Percentiles rank a stretch among this genome's conserved stretches.
Evolutionary conservation across 2,329 filamentous ascomycete species (phyloP).

Genomic region (Diaporthe sp.): DNA sequence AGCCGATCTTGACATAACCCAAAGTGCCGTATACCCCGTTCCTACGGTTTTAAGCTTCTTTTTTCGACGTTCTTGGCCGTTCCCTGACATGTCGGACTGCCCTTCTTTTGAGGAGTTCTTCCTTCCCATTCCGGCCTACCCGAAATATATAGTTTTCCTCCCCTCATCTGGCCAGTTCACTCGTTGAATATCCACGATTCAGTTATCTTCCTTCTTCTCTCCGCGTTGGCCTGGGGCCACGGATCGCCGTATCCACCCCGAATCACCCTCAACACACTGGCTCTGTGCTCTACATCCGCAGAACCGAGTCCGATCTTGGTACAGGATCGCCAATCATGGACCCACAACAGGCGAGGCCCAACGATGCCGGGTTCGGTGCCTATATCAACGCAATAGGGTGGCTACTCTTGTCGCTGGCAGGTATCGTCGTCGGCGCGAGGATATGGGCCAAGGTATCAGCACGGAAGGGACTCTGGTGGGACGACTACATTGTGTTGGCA

Average conservation of each 20-base stretch:
- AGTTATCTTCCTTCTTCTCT: neutral
- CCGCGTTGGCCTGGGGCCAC: constrained; percentile 26
- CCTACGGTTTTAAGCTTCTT: constrained; percentile 18
- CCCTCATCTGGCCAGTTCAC: neutral
- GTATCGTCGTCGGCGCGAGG: constrained; percentile 29
- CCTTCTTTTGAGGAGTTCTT: neutral
- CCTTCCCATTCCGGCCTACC: neutral
- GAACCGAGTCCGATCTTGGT: neutral
- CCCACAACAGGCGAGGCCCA: neutral
- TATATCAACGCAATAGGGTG: constrained; percentile 24
- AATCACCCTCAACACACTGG: neutral
- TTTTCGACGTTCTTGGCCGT: constrained; percentile 1
- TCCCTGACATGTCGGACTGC: neutral
- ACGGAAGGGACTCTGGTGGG: constrained; percentile 37
- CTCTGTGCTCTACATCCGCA: neutral
- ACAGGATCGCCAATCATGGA: constrained; percentile 13
- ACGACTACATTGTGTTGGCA: constrained; percentile 35
- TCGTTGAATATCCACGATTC: neutral
- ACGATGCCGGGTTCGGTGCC: constrained; percentile 2
- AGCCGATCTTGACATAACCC: too few species aligned
- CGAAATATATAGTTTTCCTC: neutral
- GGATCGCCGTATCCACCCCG: constrained; percentile 20
- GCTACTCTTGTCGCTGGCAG: constrained; percentile 18
- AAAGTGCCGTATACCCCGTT: neutral
- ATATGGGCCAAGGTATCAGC: constrained; percentile 33